Evolutionary conservation across 768 basidiomycete species (phyloP).

Genomic region (Neoboletus magnificus): DNA sequence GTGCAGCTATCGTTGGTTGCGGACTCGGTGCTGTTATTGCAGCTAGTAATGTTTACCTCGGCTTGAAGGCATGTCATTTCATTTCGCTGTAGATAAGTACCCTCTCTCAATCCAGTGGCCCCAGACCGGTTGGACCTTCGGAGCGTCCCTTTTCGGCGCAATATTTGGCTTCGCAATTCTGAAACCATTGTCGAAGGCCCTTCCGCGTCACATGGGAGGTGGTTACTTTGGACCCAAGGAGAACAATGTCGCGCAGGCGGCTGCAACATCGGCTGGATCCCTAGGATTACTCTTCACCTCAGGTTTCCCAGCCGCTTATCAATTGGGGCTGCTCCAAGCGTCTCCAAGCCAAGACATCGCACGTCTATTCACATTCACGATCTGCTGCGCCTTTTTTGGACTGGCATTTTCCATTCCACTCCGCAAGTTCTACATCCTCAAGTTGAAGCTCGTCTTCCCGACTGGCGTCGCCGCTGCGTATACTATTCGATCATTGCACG

Average conservation of each 20-base stretch:
- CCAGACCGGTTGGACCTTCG: slow-evolving; percentile 1
- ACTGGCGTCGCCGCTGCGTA: background rate
- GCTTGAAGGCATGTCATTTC: background rate
- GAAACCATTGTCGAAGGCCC: background rate
- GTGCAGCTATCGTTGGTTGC: background rate
- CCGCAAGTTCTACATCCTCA: background rate
- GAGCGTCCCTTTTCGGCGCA: background rate
- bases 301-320: background rate
- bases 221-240: slow-evolving; percentile 2
- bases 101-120: no score
- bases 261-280: background rate
- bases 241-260: background rate
- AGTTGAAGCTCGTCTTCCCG: slow-evolving; percentile 1
- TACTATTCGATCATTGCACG: background rate
- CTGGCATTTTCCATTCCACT: background rate
- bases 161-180: slow-evolving; percentile 1
- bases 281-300: background rate
- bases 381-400: background rate
- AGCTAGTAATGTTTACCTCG: background rate
- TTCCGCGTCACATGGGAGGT: background rate
- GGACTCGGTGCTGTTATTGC: background rate
- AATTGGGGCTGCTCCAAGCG: background rate
- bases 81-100: no score
- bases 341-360: background rate
- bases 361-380: background rate